Evolutionary conservation across 2,329 filamentous ascomycete genomes (phyloP), one percentile per base, ranked within the genome.

Genomic region (Keithomyces neogunnii): DNA sequence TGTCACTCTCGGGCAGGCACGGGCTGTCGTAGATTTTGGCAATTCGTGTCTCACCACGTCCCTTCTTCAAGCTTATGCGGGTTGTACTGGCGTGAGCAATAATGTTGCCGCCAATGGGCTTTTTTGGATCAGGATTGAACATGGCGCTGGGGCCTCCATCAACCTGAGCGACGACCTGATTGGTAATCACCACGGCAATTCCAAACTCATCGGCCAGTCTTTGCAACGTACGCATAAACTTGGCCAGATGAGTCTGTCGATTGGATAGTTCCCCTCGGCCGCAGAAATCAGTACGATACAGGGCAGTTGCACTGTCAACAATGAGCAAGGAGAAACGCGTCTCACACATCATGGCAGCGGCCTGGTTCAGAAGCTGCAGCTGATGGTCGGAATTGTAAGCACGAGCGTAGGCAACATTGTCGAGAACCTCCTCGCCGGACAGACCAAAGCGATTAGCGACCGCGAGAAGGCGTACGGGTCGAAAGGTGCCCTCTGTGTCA

Each of bases 11-110:
- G 0, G 93, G 93, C 57, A 99, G 73, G 69, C 93, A 99, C 2
- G 93, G 93, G 61, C 91, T 97, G 71, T 99, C 95, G 66, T 99
- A 99, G 56, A 99, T 99, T 77, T 97, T 99, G 73, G 93, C 96
- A 59, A 99, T 89, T 73, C 93, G 82, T 28, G 93, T 99, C 76
- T 99, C 93, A 32, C 81, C 93, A 51, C 93, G 80, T 2, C 93
- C 95, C 70, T 99, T 99, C 75, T 96, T 96, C 65, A 99, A 69
- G 63, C 90, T 96, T 61, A 99, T 79, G 63, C 93, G 80, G 2
- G 93, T 99, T 1, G 93, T 99, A 64, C 89, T 96, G 49, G 93
- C 91, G 68, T 99, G 93, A 3, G 95, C 93, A 66, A 99, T 97
- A 59, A 99, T 99, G 69, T 99, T 97, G 57, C 93, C 93, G 59